Evolutionary conservation across 192 early-diverging fungal species (phyloP).

Genomic region (Paraglomus brasilianum): DNA sequence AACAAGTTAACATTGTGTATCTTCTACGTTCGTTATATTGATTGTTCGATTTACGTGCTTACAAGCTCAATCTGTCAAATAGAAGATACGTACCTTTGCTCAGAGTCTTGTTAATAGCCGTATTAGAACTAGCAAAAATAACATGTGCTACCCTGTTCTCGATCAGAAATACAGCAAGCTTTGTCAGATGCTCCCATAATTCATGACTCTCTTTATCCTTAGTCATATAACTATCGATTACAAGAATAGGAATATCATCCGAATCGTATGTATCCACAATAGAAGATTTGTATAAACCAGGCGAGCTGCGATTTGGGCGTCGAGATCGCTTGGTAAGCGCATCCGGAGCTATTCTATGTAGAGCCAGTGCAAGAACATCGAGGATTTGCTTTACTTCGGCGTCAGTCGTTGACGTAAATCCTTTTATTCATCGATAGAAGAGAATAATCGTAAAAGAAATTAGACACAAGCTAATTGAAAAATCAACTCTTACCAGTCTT

Average conservation of each 20-base stretch:
- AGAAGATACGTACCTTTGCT: slow-evolving; percentile 55
- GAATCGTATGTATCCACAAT: slow-evolving; percentile 39
- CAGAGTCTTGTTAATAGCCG: slow-evolving; percentile 62
- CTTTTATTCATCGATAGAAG: slow-evolving; percentile 32
- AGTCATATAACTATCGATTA: slow-evolving; percentile 85
- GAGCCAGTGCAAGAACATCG: slow-evolving; percentile 72
- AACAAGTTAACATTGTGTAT: not conserved
- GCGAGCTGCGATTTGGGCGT: not conserved
- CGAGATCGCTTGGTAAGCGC: slow-evolving; percentile 11
- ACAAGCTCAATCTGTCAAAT: no score
- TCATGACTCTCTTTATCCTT: slow-evolving; percentile 64
- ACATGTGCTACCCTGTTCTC: slow-evolving; percentile 90
- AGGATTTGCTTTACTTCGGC: slow-evolving; percentile 83
- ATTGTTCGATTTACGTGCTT: no score
- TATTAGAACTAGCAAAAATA: slow-evolving; percentile 80
- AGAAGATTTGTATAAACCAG: not conserved
- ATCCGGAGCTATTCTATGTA: slow-evolving; percentile 49
- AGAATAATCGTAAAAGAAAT: not conserved
- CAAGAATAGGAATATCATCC: slow-evolving; percentile 75
- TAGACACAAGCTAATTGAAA: not conserved
- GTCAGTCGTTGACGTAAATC: slow-evolving; percentile 78
- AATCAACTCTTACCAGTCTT: slow-evolving; percentile 78
- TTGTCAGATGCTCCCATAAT: slow-evolving; percentile 71
- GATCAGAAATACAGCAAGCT: slow-evolving; percentile 80
- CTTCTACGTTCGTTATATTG: no score